Base-by-base conservation (phyloP, 2,329 filamentous ascomycete genomes). In the Penicillium sclerotiorum region DNA sequence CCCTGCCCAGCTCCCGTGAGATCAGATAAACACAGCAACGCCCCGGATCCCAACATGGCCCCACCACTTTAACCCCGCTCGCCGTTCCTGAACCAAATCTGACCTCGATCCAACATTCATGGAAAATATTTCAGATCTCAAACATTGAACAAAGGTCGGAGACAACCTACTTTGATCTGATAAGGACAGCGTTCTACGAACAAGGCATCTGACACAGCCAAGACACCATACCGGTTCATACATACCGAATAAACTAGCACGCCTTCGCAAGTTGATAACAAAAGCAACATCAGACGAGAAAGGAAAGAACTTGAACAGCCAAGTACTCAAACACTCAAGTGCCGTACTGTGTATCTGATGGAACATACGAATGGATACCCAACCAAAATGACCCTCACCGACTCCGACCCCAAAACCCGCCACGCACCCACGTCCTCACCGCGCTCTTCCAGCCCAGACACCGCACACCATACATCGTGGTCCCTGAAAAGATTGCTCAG, bases 401-500 rank as follows among this genome's bases (percentile, higher is more conserved):
- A 27, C 32, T 46, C 21, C 43, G n/a, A 46, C 43, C 43, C n/a
- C 18, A 18, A 30, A 22, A 18, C 27, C 33, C 43, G 8, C 35
- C 43, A 23, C 33, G 38, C 11, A 15, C 13, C 33, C 46, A 23
- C 25, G 35, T n/a, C 32, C 40, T 32, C 15, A 47, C n/a, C n/a
- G n/a, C n/a, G n/a, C n/a, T n/a, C n/a, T n/a, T n/a, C n/a, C n/a
- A n/a, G n/a, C n/a, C n/a, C n/a, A n/a, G n/a, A n/a, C n/a, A n/a
- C n/a, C n/a, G n/a, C n/a, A n/a, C n/a, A 22, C 13, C 11, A 28
- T 15, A 33, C 39, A 17, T 58, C 57, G 11, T 58, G 59, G 58
- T 62, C 58, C 7, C 38, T 62, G 27, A 53, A 55, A 23, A 50
- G 58, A 38, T 50, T 62, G 15, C 53, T 62, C n/a, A 56, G 55